These are phyloP conservation scores for Pseudonitzschia multiseries DNA, from an alignment of 108 stramenopile species.

Conservation along the genomic window DNA sequence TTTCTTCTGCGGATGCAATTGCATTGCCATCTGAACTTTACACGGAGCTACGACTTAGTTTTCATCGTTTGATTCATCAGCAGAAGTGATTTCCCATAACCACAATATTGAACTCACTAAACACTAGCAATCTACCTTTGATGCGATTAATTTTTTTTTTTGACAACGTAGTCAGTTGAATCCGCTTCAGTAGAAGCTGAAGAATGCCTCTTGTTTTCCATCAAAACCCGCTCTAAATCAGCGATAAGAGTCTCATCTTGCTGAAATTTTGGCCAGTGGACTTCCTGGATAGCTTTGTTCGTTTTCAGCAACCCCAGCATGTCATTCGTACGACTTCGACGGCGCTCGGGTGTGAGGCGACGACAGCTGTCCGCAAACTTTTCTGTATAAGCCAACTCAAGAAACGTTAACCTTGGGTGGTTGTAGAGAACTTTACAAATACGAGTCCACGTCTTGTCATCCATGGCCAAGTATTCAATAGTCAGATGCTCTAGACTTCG, in stretches of 20 bases:
- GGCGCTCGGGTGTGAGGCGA: slow-evolving; percentile 22
- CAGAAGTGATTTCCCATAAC: too few relatives aligned
- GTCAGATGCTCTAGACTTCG: slow-evolving; percentile 6
- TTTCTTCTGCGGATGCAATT: too few relatives aligned
- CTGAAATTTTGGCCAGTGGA: slow-evolving; percentile 29
- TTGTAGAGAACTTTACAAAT: slow-evolving; percentile 7
- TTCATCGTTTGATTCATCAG: too few relatives aligned
- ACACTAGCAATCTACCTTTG: too few relatives aligned
- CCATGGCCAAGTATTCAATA: slow-evolving; percentile 23
- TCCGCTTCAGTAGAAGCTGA: not conserved
- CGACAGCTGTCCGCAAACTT: slow-evolving; percentile 25
- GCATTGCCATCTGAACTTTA: too few relatives aligned
- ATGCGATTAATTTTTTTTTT: not conserved
- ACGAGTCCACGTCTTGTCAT: slow-evolving; percentile 10
- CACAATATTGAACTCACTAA: too few relatives aligned
- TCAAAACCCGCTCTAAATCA: not conserved
- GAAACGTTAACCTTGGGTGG: not conserved
- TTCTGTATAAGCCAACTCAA: slow-evolving; percentile 21
- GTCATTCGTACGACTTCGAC: slow-evolving; percentile 6
- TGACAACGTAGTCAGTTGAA: not conserved
- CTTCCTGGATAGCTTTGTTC: not conserved
- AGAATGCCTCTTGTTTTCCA: slow-evolving; percentile 7
- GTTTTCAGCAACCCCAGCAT: slow-evolving; percentile 13
- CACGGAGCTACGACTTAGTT: too few relatives aligned
- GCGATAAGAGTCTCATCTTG: slow-evolving; percentile 21